phyloP scores from a whole-genome alignment of 2,329 filamentous ascomycete genomes.

The Cladosporium oxysporum region DNA sequence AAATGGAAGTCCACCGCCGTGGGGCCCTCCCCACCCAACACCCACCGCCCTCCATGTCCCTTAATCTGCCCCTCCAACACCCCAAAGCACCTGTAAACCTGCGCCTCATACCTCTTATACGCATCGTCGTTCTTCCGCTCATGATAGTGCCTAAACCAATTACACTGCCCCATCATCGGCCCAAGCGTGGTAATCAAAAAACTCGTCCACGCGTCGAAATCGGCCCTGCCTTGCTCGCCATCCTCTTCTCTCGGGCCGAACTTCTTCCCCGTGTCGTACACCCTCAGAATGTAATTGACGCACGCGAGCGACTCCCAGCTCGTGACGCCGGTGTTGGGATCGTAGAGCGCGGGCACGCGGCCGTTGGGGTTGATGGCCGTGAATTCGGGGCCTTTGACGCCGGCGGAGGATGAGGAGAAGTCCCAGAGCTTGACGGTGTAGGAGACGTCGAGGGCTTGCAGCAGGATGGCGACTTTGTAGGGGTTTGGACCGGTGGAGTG shows the following conservation, averaged over 20 bases:
- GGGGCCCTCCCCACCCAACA: conserved; percentile 40
- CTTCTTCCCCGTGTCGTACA: conserved; percentile 43
- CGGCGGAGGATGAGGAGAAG: conserved; percentile 42
- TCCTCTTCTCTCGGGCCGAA: background rate
- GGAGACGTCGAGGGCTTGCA: conserved; percentile 45
- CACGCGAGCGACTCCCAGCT: conserved; percentile 56
- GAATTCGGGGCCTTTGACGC: conserved; percentile 43
- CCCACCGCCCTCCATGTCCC: conserved; percentile 41
- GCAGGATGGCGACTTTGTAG: conserved; percentile 32
- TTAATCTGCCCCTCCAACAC: conserved; percentile 46
- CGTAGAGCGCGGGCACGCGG: conserved; percentile 46
- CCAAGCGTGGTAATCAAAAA: conserved; percentile 46
- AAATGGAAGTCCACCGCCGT: conserved; percentile 9
- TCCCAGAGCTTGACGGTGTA: conserved; percentile 47
- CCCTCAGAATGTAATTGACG: conserved; percentile 49
- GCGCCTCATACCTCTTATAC: conserved; percentile 42
- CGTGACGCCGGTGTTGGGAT: conserved; percentile 48
- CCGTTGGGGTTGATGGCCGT: conserved; percentile 50
- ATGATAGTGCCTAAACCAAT: conserved; percentile 47
- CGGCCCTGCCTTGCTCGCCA: conserved; percentile 43
- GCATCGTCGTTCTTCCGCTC: conserved; percentile 45
- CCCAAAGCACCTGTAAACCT: conserved; percentile 45
- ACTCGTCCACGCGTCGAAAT: conserved; percentile 51
- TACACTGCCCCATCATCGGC: conserved; percentile 44
- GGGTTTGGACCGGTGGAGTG: conserved; percentile 32